phyloP scores from a whole-genome alignment of 2,329 filamentous ascomycete genomes.

The Pseudogymnoascus sp. region DNA sequence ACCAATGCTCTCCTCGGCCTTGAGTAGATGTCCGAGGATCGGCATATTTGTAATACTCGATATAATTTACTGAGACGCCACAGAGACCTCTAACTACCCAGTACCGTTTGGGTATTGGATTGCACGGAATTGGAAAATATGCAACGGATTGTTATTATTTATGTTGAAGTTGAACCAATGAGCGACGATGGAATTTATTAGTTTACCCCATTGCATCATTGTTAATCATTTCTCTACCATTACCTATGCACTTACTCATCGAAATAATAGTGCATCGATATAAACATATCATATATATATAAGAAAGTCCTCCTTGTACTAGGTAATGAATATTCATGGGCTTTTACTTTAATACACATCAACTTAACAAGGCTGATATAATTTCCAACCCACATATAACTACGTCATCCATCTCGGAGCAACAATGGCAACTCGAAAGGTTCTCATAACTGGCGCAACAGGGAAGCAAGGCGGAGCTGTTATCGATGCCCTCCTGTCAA shows the following conservation, averaged over 20 bases:
- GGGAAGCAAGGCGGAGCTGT: constrained; percentile 36
- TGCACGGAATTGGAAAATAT: not conserved
- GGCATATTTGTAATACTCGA: not conserved
- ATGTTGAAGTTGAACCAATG: no score
- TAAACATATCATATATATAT: not conserved
- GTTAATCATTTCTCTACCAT: not conserved
- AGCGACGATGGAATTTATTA: not conserved
- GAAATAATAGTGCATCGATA: not conserved
- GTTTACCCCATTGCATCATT: not conserved
- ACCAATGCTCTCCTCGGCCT: not conserved
- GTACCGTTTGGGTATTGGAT: not conserved
- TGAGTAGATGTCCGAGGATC: not conserved
- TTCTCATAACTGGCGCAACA: constrained; percentile 35
- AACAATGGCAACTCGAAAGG: constrained; percentile 2
- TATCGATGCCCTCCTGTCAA: constrained; percentile 27
- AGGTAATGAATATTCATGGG: not conserved
- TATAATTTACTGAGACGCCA: not conserved
- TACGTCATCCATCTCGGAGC: not conserved
- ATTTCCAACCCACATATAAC: not conserved
- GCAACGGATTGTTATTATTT: no score
- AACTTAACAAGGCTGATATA: not conserved
- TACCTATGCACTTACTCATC: not conserved
- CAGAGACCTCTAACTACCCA: not conserved
- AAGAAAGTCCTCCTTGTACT: not conserved
- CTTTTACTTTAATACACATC: not conserved